A percentile compares a stretch with the other conserved stretches of the same genome.
Conservation (phyloP, 1,284 basidiomycete genomes). For the Leucoagaricus sp. region DNA sequence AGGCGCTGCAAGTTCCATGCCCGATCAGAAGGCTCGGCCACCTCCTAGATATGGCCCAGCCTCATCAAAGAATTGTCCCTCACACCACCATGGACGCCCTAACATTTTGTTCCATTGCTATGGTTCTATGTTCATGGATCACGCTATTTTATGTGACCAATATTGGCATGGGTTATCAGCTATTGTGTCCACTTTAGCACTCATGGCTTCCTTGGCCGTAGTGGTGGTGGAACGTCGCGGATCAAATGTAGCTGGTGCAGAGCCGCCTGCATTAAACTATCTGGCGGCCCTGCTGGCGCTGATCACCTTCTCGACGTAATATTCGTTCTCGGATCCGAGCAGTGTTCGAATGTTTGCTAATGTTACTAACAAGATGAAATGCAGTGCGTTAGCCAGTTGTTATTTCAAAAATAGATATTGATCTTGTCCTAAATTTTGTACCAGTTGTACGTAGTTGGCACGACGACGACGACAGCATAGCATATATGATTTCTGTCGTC, state of each 20-base stretch:
- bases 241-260: conserved; percentile 35
- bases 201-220: conserved; percentile 49
- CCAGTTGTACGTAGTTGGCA: background rate
- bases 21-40: no score
- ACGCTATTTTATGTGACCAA: no score
- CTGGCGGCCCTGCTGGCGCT: conserved; percentile 48
- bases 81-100: conserved; percentile 33
- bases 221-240: conserved; percentile 33
- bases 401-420: background rate
- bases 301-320: conserved; percentile 56
- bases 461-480: no score
- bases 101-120: conserved; percentile 49
- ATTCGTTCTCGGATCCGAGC: conserved; percentile 43
- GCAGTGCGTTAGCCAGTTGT: conserved; percentile 32
- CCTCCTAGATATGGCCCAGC: no score
- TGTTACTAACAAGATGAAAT: conserved; percentile 43
- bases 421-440: background rate
- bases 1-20: conserved; percentile 42
- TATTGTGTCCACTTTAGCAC: no score
- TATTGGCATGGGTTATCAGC: no score
- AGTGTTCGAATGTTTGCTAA: conserved; percentile 41
- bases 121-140: background rate
- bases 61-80: conserved; percentile 37
- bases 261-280: conserved; percentile 33
- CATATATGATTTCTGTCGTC: no score